Base-by-base conservation (phyloP, 2,329 filamentous ascomycete genomes). In the Monilinia laxa region DNA sequence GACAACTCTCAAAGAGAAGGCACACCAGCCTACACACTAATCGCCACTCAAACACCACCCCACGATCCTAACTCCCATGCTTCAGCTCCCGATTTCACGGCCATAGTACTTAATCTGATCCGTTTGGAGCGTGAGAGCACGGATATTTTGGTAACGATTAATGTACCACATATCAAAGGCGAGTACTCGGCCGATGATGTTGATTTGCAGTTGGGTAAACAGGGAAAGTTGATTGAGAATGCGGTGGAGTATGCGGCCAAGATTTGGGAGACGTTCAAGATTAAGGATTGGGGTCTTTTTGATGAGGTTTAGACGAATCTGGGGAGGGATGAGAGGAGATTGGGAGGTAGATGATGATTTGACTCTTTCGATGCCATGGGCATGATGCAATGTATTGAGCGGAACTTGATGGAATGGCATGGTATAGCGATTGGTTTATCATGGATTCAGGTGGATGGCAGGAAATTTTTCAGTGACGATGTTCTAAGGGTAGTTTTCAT, bases 71-170 rank as follows among this genome's bases (percentile, higher is more conserved):
- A 71, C 9, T 74, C 76, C 63, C 76, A 76, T 64, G 75, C 77
- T 53, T 40, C 51, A 5, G 62, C 68, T 69, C 78, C 80, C 0
- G 80, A 81, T 56, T 90, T 90, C 77, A 91, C 91, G 10, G 90
- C 86, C 53, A 88, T 95, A 68, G 86, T 93, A 71, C 82, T 96
- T 71, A 86, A 92, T 20, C 81, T 97, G 52, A 80, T 97, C 66
- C 84, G 94, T 20, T 82, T 98, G 57, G 89, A 89, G 78, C 84
- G 85, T 73, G 84, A 93, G 75, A 82, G 82, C 67, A 94, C 93
- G 1, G 94, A 98, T 78, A 80, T 98, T 51, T 81, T 97, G 57
- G 87, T 97, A 69, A 91, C 91, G 52, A 86, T 97, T 75, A 97
- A 97, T 78, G 90, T 96, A 58, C 94, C 93, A 38, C 90, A 95